Percentiles rank a stretch among this genome's conserved stretches.
phyloP scores from a whole-genome alignment of 1,284 basidiomycete genomes.

The Cutaneotrichosporon arboriforme region DNA sequence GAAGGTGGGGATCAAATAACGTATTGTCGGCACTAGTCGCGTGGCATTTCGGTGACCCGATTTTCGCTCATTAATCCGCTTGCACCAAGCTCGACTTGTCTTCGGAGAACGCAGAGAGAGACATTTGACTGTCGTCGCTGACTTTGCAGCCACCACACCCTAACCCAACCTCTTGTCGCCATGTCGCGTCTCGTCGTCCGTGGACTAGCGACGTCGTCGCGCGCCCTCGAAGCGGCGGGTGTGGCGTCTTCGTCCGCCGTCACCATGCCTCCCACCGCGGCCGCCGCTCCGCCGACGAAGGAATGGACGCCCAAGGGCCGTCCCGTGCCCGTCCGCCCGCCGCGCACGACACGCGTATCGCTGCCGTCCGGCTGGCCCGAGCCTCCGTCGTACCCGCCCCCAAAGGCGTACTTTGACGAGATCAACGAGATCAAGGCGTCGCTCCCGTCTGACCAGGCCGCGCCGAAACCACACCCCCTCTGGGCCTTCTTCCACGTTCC shows the following conservation, averaged over 20 bases:
- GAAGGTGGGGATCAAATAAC: no score
- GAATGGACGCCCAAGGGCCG: constrained; percentile 33
- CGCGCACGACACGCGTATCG: constrained; percentile 28
- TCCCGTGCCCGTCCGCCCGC: constrained; percentile 33
- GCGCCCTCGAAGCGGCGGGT: constrained; percentile 4
- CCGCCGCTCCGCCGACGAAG: constrained; percentile 1
- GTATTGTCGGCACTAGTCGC: no score
- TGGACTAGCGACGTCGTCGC: constrained; percentile 27
- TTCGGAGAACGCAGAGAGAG: no score
- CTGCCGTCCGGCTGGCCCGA: constrained; percentile 38
- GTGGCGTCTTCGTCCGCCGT: constrained; percentile 5
- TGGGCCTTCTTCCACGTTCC: constrained; percentile 47
- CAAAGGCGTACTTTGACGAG: constrained; percentile 25
- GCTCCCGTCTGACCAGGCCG: not conserved
- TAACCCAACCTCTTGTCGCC: not conserved
- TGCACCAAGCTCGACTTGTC: not conserved
- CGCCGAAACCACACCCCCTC: constrained; percentile 35
- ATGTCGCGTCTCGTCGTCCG: constrained; percentile 19
- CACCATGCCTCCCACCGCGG: no score
- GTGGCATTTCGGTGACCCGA: no score
- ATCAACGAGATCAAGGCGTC: constrained; percentile 17
- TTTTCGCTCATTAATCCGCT: constrained; percentile 2
- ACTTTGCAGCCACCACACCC: not conserved
- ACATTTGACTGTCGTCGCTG: not conserved
- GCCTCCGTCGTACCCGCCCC: constrained; percentile 34